Evolutionary conservation across 1,284 basidiomycete species (phyloP).

Genomic region (Ceratobasidium sp.): DNA sequence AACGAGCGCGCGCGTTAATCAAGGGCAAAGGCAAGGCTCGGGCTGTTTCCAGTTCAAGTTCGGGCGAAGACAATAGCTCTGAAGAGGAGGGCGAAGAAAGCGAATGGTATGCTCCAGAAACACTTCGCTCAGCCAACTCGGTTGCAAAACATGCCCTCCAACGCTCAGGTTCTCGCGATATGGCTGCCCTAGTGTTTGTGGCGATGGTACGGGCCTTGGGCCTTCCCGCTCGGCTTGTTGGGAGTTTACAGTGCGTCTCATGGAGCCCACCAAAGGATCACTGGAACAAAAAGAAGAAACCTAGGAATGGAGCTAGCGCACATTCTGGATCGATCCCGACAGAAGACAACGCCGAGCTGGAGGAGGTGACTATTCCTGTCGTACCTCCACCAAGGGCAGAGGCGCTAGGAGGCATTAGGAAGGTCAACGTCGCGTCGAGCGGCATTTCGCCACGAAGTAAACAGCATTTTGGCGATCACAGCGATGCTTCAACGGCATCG

Average conservation of each 20-base stretch:
- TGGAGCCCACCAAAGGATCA: slow-evolving; percentile 66
- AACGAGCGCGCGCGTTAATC: slow-evolving; percentile 49
- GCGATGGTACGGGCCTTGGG: slow-evolving; percentile 89
- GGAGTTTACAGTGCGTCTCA: slow-evolving; percentile 91
- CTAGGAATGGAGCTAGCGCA: slow-evolving; percentile 55
- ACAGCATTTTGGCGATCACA: slow-evolving; percentile 55
- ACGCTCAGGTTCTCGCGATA: slow-evolving; percentile 86
- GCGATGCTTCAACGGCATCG: slow-evolving; percentile 60
- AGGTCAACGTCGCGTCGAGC: background rate
- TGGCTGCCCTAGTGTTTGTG: slow-evolving; percentile 93
- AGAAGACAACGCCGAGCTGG: slow-evolving; percentile 57
- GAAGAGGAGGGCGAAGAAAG: slow-evolving; percentile 71
- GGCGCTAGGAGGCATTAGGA: slow-evolving; percentile 5
- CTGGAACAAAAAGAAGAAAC: slow-evolving; percentile 46
- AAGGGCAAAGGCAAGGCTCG: slow-evolving; percentile 56
- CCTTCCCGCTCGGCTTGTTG: slow-evolving; percentile 89
- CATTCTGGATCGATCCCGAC: slow-evolving; percentile 53
- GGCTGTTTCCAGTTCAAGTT: slow-evolving; percentile 52
- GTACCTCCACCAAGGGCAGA: slow-evolving; percentile 14
- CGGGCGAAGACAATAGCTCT: slow-evolving; percentile 61
- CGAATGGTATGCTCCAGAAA: slow-evolving; percentile 62
- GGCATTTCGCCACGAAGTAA: slow-evolving; percentile 18
- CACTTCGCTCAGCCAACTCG: slow-evolving; percentile 82
- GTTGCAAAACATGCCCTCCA: slow-evolving; percentile 91
- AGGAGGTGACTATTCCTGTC: slow-evolving; percentile 58